Evolutionary conservation across 306 rosid species (phyloP).

Genomic region (Dryas alaskensis): DNA sequence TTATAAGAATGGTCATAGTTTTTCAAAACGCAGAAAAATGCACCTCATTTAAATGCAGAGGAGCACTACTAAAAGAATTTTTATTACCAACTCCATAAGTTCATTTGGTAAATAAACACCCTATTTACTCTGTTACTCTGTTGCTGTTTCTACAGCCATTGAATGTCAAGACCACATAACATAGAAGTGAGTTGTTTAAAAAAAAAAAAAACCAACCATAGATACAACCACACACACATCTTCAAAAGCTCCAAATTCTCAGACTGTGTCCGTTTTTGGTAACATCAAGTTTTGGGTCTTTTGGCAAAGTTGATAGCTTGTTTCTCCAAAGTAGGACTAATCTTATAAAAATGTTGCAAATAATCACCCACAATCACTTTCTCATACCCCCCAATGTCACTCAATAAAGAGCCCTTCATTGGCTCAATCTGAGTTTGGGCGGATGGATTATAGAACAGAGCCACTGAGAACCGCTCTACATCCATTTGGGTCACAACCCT

Average conservation of each 20-base stretch:
- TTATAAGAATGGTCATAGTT: too few species aligned
- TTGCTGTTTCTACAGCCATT: too few species aligned
- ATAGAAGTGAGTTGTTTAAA: too few species aligned
- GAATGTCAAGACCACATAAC: too few species aligned
- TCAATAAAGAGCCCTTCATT: not conserved
- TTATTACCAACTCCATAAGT: too few species aligned
- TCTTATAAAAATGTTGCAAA: slow-evolving; percentile 1
- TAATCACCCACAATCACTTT: slow-evolving; percentile 13
- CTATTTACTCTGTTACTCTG: too few species aligned
- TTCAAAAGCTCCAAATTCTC: too few species aligned
- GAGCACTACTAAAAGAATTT: too few species aligned
- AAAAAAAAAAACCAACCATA: not conserved
- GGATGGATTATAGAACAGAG: slow-evolving; percentile 9
- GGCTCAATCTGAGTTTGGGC: slow-evolving; percentile 6
- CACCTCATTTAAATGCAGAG: too few species aligned
- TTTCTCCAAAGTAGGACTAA: slow-evolving; percentile 17
- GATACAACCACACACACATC: not conserved
- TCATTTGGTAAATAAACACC: too few species aligned
- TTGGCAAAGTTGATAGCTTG: slow-evolving; percentile 16
- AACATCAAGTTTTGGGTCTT: not conserved
- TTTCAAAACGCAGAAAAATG: too few species aligned
- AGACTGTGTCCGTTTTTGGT: too few species aligned
- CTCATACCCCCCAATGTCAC: not conserved
- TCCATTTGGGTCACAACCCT: slow-evolving; percentile 18
- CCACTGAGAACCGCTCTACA: slow-evolving; percentile 1